These are phyloP conservation scores for Capronia americana DNA, from an alignment of 2,329 filamentous ascomycete species.

Conservation along the genomic window DNA sequence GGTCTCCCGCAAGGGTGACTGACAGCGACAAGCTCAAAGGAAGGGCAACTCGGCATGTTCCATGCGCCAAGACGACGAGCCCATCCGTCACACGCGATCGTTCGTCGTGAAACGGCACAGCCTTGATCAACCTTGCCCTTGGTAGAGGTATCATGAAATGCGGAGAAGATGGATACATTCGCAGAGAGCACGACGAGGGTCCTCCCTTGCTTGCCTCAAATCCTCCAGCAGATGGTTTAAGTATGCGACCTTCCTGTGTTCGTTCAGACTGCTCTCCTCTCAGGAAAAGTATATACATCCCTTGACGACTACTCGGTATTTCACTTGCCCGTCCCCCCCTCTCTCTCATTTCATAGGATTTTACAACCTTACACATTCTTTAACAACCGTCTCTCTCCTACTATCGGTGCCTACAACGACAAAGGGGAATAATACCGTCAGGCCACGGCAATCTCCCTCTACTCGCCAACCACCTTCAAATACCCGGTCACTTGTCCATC, in stretches of 20 bases:
- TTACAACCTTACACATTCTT: not conserved
- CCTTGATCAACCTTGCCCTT: not conserved
- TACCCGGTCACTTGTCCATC: not conserved
- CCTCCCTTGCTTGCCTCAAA: not conserved
- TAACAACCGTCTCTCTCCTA: not conserved
- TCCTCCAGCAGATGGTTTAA: not conserved
- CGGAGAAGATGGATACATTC: not conserved
- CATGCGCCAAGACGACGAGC: too few relatives aligned
- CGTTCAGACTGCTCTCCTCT: not conserved
- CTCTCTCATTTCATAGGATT: not conserved
- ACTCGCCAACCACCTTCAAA: not conserved
- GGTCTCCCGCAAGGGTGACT: not conserved
- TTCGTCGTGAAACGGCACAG: not conserved
- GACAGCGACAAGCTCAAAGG: not conserved
- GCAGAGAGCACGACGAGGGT: not conserved
- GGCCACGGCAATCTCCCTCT: not conserved
- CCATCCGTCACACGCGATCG: not conserved
- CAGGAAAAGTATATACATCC: not conserved
- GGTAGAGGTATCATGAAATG: not conserved
- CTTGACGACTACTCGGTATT: not conserved
- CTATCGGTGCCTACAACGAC: not conserved
- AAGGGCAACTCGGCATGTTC: too few relatives aligned
- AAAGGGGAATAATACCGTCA: not conserved
- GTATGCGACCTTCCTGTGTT: not conserved
- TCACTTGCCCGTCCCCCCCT: not conserved